These are phyloP conservation scores for Fusarium torulosum DNA, from an alignment of 2,329 filamentous ascomycete species.

Conservation along the genomic window DNA sequence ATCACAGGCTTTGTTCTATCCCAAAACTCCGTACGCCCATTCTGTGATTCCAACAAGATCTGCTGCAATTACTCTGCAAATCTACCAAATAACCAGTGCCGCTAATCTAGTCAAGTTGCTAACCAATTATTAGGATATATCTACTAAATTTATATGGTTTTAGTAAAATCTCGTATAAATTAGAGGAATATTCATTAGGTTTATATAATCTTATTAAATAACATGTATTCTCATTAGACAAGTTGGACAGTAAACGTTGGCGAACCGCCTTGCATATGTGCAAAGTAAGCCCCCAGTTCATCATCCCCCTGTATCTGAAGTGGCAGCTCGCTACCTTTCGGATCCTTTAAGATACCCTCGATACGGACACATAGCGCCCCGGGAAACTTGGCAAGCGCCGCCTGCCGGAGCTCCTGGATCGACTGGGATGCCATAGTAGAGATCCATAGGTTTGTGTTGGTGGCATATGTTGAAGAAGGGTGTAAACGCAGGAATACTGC, in stretches of 20 bases:
- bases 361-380: constrained; percentile 70
- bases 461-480: constrained; percentile 68
- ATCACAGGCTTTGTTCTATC: constrained; percentile 21
- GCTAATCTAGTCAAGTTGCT: no score
- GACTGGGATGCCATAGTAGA: constrained; percentile 70
- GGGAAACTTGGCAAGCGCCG: constrained; percentile 71
- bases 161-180: no score
- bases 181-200: no score
- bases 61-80: not conserved
- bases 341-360: constrained; percentile 74
- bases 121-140: no score
- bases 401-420: constrained; percentile 71
- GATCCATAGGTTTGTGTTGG: constrained; percentile 71
- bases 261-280: constrained; percentile 66
- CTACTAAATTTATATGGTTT: no score
- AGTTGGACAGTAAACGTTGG: constrained; percentile 60
- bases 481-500: constrained; percentile 79
- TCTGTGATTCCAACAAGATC: not conserved
- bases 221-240: constrained; percentile 45
- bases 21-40: constrained; percentile 46
- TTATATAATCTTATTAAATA: not conserved
- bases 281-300: constrained; percentile 78
- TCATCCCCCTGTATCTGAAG: constrained; percentile 77
- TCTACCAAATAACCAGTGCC: not conserved
- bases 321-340: constrained; percentile 69